These are phyloP conservation scores for Pythium guiyangense DNA, from an alignment of 352 stramenopile genomes.

Conservation along the genomic window DNA sequence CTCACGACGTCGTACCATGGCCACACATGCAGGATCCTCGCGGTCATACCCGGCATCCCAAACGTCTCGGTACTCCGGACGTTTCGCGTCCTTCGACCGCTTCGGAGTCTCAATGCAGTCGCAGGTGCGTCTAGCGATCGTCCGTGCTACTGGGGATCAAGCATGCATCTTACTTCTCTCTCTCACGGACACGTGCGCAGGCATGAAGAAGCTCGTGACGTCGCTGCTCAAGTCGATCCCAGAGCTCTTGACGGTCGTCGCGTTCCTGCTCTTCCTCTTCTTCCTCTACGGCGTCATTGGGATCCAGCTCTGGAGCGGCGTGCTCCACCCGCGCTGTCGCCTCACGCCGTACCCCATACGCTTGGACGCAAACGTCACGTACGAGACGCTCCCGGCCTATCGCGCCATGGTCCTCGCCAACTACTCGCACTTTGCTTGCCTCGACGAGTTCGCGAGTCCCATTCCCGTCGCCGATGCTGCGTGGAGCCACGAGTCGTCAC, in stretches of 20 bases:
- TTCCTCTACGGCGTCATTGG: constrained; percentile 84
- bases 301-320: constrained; percentile 76
- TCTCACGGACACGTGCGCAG: constrained; percentile 14
- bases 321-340: constrained; percentile 58
- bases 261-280: constrained; percentile 80
- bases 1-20: not conserved
- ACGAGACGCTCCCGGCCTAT: constrained; percentile 24
- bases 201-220: constrained; percentile 75
- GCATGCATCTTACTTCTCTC: not conserved
- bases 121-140: constrained; percentile 25
- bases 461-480: constrained; percentile 28
- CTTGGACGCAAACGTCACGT: constrained; percentile 32
- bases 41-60: constrained; percentile 55
- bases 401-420: constrained; percentile 29
- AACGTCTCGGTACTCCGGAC: constrained; percentile 56
- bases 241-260: constrained; percentile 71
- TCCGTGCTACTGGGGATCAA: not conserved
- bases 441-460: constrained; percentile 20
- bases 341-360: constrained; percentile 64
- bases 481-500: constrained; percentile 47
- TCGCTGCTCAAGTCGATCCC: constrained; percentile 74
- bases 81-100: constrained; percentile 55
- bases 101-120: constrained; percentile 57
- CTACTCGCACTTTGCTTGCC: constrained; percentile 27
- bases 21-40: constrained; percentile 38